A percentile compares a stretch with the other conserved stretches of the same genome.
These are phyloP conservation scores for Acanthamoeba healyi DNA, from an alignment of 208 protist genomes.

Conservation along the genomic window DNA sequence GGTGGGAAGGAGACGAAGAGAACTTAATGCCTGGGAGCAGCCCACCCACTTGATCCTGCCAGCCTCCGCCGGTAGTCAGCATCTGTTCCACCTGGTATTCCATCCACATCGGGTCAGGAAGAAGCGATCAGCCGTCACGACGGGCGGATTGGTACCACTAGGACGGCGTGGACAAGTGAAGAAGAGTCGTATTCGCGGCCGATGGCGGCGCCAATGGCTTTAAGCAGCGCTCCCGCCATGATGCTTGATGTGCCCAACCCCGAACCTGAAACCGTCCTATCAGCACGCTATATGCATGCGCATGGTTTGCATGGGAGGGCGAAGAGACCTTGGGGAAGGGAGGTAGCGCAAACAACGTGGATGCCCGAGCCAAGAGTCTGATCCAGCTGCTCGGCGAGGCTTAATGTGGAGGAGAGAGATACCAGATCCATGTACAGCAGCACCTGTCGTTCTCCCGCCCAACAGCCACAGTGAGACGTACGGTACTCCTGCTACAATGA, in stretches of 20 bases:
- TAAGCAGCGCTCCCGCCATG: constrained; percentile 65
- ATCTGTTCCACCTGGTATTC: constrained; percentile 83
- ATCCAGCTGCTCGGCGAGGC: neutral
- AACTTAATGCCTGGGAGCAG: constrained; percentile 80
- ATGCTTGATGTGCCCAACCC: constrained; percentile 81
- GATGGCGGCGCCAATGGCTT: constrained; percentile 36
- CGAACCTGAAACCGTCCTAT: too few relatives aligned
- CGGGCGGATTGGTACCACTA: neutral
- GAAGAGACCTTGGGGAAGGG: constrained; percentile 5
- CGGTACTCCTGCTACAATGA: too few relatives aligned
- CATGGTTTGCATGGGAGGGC: neutral
- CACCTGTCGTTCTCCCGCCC: neutral
- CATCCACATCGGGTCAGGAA: constrained; percentile 9
- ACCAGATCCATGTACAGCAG: constrained; percentile 39
- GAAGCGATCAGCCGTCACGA: neutral
- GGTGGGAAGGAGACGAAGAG: neutral
- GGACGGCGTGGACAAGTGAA: constrained; percentile 50
- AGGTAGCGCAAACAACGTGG: neutral
- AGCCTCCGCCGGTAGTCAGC: constrained; percentile 85
- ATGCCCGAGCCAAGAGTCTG: constrained; percentile 1
- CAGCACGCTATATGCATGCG: neutral
- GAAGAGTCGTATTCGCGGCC: constrained; percentile 54
- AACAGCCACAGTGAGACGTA: too few relatives aligned
- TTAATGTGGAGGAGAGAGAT: neutral
- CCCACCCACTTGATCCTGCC: constrained; percentile 84